These are phyloP conservation scores for Rugonectria rugulosa DNA, from an alignment of 2,329 filamentous ascomycete species.

Conservation along the genomic window DNA sequence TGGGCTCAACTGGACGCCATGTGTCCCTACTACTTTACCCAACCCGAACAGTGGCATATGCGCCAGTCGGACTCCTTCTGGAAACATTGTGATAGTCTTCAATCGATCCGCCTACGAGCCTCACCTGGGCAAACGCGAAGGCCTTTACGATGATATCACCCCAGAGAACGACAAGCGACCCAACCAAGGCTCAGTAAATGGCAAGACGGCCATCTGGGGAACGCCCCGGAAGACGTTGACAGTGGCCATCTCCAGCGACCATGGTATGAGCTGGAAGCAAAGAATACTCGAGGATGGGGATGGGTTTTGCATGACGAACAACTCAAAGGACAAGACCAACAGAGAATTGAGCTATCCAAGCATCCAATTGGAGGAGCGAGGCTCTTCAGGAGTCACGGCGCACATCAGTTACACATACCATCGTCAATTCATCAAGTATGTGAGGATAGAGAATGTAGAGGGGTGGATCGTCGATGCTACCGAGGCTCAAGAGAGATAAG, in stretches of 20 bases:
- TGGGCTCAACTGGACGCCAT: slow-evolving; percentile 48
- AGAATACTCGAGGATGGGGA: slow-evolving; percentile 52
- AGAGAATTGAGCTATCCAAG: slow-evolving; percentile 54
- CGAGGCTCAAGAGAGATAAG: not conserved
- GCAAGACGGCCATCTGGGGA: slow-evolving; percentile 53
- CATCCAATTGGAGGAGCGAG: slow-evolving; percentile 41
- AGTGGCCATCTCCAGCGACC: slow-evolving; percentile 45
- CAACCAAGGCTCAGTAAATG: slow-evolving; percentile 46
- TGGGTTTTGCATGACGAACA: slow-evolving; percentile 55
- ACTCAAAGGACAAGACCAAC: slow-evolving; percentile 50
- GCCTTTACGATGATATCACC: slow-evolving; percentile 54
- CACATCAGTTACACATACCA: slow-evolving; percentile 54
- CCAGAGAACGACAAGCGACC: slow-evolving; percentile 48
- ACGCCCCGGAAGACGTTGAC: slow-evolving; percentile 47
- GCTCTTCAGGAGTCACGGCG: slow-evolving; percentile 22
- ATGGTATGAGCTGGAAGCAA: slow-evolving; percentile 47
- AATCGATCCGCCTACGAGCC: slow-evolving; percentile 48
- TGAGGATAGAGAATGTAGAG: slow-evolving; percentile 40
- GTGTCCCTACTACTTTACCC: slow-evolving; percentile 45
- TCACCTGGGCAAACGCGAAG: slow-evolving; percentile 45
- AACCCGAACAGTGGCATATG: slow-evolving; percentile 55
- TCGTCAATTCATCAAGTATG: slow-evolving; percentile 52
- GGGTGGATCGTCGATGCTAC: slow-evolving; percentile 31
- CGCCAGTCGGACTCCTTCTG: slow-evolving; percentile 46
- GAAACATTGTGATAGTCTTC: slow-evolving; percentile 47